phyloP scores from a whole-genome alignment of 2,329 filamentous ascomycete species.

The Onygenales sp. region DNA sequence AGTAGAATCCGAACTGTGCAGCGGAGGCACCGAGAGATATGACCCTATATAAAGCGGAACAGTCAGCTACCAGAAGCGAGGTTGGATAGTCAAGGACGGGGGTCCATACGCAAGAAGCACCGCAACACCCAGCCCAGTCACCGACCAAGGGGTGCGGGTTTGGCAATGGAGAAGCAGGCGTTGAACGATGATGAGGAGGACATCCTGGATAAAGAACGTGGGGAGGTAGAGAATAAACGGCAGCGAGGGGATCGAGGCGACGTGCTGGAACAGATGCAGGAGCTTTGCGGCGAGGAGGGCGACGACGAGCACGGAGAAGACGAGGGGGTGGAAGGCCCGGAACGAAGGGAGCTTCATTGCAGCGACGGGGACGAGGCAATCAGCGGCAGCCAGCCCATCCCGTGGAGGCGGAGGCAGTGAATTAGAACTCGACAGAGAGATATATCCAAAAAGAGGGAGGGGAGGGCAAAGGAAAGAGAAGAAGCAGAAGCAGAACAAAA shows the following conservation, averaged over 20 bases:
- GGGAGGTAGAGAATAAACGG: constrained; percentile 20
- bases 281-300: constrained; percentile 18
- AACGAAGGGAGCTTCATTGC: constrained; percentile 16
- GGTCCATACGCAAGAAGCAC: constrained; percentile 16
- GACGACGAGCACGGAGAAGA: constrained; percentile 19
- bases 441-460: not conserved
- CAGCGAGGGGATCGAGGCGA: constrained; percentile 12
- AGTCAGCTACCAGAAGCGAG: not conserved
- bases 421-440: not conserved
- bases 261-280: constrained; percentile 20
- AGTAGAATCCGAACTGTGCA: constrained; percentile 23
- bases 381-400: constrained; percentile 6
- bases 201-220: constrained; percentile 22
- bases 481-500: not conserved
- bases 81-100: not conserved
- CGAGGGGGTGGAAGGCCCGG: constrained; percentile 15
- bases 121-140: constrained; percentile 13
- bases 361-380: not conserved
- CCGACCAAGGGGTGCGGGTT: constrained; percentile 7
- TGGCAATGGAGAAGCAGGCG: constrained; percentile 17
- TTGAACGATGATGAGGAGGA: constrained; percentile 12
- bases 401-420: not conserved
- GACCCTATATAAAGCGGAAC: constrained; percentile 8
- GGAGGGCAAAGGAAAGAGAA: not conserved
- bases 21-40: constrained; percentile 16